Percentiles rank a stretch among this genome's conserved stretches.
Conservation (phyloP, 176 grass and related monocot genomes). For the Phragmites australis region DNA sequence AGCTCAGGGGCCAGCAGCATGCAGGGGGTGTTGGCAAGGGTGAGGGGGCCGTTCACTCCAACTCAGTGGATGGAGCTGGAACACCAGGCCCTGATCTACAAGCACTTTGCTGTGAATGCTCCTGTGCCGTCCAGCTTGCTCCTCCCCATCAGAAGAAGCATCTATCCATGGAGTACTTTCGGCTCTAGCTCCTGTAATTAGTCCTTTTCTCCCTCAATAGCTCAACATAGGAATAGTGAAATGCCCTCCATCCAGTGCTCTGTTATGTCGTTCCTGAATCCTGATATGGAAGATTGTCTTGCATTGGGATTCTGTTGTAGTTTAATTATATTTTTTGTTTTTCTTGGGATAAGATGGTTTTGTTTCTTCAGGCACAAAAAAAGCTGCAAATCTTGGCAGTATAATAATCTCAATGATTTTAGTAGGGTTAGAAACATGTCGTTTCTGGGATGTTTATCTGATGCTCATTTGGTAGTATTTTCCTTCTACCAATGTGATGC, state of each 20-base stretch:
- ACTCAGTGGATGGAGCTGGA: constrained; percentile 97
- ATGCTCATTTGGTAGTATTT: neutral
- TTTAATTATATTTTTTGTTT: neutral
- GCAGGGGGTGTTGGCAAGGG: constrained; percentile 61
- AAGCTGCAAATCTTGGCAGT: neutral
- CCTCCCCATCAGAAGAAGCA: constrained; percentile 65
- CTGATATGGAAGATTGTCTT: neutral
- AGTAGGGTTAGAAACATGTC: neutral
- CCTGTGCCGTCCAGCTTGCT: constrained; percentile 76
- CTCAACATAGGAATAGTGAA: neutral
- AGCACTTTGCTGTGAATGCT: constrained; percentile 70
- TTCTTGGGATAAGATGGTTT: neutral
- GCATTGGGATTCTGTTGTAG: neutral
- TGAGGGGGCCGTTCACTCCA: constrained; percentile 84
- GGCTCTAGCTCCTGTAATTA: constrained; percentile 52
- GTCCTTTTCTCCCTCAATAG: neutral
- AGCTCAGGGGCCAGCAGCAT: constrained; percentile 53
- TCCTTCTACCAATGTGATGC: neutral
- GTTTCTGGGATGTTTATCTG: neutral
- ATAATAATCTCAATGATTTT: neutral
- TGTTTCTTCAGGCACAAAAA: neutral
- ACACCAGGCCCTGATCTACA: constrained; percentile 93
- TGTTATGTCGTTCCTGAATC: neutral
- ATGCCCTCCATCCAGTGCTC: too few species aligned
- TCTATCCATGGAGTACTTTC: constrained; percentile 52